These are phyloP conservation scores for Xerocomus brunneocitrinus DNA, from an alignment of 768 basidiomycete species.

Conservation along the genomic window DNA sequence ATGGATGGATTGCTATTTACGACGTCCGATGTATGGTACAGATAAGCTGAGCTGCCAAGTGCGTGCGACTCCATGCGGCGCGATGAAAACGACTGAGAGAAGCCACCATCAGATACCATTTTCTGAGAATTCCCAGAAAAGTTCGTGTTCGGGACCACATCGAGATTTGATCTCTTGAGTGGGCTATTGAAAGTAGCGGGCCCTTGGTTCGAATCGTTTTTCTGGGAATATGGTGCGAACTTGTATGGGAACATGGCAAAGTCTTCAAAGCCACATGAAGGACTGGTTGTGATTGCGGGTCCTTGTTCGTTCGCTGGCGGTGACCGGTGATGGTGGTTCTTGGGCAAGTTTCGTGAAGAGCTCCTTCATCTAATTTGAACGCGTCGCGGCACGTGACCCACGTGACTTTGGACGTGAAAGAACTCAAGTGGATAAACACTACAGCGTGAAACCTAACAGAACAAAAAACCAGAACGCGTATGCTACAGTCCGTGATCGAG, in stretches of 20 bases:
- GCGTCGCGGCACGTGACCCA: constrained; percentile 16
- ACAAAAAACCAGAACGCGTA: neutral
- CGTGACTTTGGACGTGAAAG: constrained; percentile 3
- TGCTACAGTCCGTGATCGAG: neutral
- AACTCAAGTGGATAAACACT: too few species aligned
- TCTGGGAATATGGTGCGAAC: constrained; percentile 12
- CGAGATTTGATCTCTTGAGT: constrained; percentile 10
- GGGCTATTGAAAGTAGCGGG: constrained; percentile 2
- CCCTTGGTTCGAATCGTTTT: constrained; percentile 2
- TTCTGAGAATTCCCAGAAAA: constrained; percentile 2
- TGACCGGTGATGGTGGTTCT: neutral
- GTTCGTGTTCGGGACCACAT: constrained; percentile 5
- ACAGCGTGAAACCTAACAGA: too few species aligned
- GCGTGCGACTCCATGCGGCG: constrained; percentile 11
- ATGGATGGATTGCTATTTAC: constrained; percentile 4
- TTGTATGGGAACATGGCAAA: constrained; percentile 16
- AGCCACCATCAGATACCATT: constrained; percentile 5
- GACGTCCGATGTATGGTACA: neutral
- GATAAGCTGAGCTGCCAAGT: constrained; percentile 5
- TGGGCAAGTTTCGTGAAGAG: neutral
- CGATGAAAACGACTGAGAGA: constrained; percentile 10
- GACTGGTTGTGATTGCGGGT: neutral
- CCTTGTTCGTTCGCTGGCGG: neutral
- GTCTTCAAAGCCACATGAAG: neutral
- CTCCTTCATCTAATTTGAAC: neutral